phyloP scores from a whole-genome alignment of 345 rosid species.

The Hevea brasiliensis region DNA sequence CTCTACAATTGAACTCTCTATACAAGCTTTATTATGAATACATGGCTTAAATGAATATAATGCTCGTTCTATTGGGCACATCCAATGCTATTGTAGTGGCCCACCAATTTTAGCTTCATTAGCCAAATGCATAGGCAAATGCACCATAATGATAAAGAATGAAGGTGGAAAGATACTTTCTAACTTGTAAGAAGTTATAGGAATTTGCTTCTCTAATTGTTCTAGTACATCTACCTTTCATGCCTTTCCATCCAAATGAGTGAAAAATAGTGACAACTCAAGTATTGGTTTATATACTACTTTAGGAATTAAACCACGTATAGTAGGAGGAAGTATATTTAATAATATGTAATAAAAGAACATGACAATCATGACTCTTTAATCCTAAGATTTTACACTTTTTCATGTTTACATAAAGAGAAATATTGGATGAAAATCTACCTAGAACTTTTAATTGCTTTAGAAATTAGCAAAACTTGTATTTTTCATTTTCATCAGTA shows the following conservation, averaged over 20 bases:
- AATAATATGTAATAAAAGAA: neutral
- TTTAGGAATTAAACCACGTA: neutral
- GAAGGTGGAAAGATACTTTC: slow-evolving; percentile 20
- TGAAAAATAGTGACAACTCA: neutral
- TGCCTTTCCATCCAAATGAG: neutral
- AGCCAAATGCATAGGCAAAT: too few species aligned
- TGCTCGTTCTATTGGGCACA: too few species aligned
- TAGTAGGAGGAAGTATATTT: slow-evolving; percentile 3
- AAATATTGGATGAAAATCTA: slow-evolving; percentile 5
- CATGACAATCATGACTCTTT: too few species aligned
- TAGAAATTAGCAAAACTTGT: neutral
- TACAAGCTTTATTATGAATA: neutral
- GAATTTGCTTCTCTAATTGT: too few species aligned
- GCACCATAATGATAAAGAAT: slow-evolving; percentile 17
- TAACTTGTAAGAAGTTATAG: slow-evolving; percentile 9
- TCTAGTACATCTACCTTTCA: neutral
- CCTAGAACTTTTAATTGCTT: too few species aligned
- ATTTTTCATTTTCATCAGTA: neutral
- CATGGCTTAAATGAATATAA: slow-evolving; percentile 16
- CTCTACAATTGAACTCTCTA: neutral
- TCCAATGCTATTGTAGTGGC: too few species aligned
- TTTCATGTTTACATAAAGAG: too few species aligned
- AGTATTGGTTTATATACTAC: neutral
- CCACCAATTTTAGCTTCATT: too few species aligned
- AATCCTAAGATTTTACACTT: too few species aligned